phyloP scores from a whole-genome alignment of 495 filamentous ascomycete genomes.

The Entonaema liquescens region DNA sequence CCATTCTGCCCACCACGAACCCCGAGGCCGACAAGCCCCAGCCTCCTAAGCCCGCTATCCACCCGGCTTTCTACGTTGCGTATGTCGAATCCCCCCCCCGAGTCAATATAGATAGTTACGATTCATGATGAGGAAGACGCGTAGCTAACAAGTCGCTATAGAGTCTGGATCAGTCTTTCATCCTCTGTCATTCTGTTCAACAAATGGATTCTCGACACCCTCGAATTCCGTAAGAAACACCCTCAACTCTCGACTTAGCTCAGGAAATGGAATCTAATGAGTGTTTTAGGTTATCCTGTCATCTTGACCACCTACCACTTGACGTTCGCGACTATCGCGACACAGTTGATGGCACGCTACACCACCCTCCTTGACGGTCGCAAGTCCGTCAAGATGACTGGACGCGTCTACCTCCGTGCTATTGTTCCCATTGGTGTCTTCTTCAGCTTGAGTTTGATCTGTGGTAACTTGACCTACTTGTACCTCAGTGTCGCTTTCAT shows the following conservation, averaged over 20 bases:
- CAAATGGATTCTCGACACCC: constrained; percentile 92
- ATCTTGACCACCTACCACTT: constrained; percentile 95
- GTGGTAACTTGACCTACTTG: constrained; percentile 90
- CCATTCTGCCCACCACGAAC: constrained; percentile 81
- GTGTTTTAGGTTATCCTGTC: constrained; percentile 64
- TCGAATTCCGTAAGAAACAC: constrained; percentile 82
- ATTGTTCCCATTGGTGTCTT: constrained; percentile 93
- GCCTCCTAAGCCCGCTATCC: constrained; percentile 70
- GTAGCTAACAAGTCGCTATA: constrained; percentile 53
- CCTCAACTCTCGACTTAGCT: not conserved
- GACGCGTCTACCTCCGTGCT: constrained; percentile 85
- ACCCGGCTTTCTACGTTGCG: constrained; percentile 89
- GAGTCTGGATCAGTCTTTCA: constrained; percentile 89
- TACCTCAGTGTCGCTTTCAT: constrained; percentile 95
- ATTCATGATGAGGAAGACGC: not conserved
- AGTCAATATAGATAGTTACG: constrained; percentile 1
- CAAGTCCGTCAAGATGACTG: constrained; percentile 93
- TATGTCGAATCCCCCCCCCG: constrained; percentile 59
- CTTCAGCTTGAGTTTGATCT: constrained; percentile 94
- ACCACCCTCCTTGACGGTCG: constrained; percentile 87
- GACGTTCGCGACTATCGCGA: constrained; percentile 87
- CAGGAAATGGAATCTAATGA: constrained; percentile 41
- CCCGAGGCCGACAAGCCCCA: constrained; percentile 71
- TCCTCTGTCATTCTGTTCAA: constrained; percentile 98
- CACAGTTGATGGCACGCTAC: constrained; percentile 85